Evolutionary conservation across 1,284 basidiomycete species (phyloP), one percentile per base, ranked within the genome.

Genomic region (Vanrija sp.): DNA sequence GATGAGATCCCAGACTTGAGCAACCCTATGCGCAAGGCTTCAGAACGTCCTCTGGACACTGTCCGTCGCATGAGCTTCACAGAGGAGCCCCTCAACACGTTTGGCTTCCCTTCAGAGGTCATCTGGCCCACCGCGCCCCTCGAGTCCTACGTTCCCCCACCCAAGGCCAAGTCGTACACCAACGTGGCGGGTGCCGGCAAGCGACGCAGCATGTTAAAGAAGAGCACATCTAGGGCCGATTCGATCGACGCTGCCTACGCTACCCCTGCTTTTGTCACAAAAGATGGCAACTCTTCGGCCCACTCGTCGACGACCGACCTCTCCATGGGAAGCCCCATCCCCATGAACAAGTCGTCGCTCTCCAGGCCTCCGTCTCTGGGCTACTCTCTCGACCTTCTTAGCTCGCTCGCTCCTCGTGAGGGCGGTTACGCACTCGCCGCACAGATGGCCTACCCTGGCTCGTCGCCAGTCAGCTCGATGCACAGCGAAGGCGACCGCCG

Each of bases 351-450:
- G 51, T 66, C 66, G 7, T 66, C 65, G 16, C 54, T 68, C 19
- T 49, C 53, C 3, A 57, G 61, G 20, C 69, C 68, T 5, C 61
- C 66, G 4, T 69, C 68, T 22, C 42, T 65, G 4, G 41, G 31
- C 15, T 72, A 73, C 44, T 69, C 69, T 18, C 52, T 69, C 23
- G 73, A 75, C 47, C 67, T 73, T 47, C 45, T 75, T 15, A 62
- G 57, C 24, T 63, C 58, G n/a, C 56, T 75, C 2, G 72, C 68
- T 9, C 73, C 73, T 7, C 60, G 73, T 36, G 75, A 76, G 51
- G 75, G 75, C 19, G 75, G 75, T 9, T 76, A 76, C 59, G 75
- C 75, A 0, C 61, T 76, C 35, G 75, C 75, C 4, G 75, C 75
- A 6, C 59, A 62, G 53, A 63, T 75, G 53, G 67, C 62, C 24